Base-by-base conservation (phyloP, 495 filamentous ascomycete species). In the Xylona heveae region DNA sequence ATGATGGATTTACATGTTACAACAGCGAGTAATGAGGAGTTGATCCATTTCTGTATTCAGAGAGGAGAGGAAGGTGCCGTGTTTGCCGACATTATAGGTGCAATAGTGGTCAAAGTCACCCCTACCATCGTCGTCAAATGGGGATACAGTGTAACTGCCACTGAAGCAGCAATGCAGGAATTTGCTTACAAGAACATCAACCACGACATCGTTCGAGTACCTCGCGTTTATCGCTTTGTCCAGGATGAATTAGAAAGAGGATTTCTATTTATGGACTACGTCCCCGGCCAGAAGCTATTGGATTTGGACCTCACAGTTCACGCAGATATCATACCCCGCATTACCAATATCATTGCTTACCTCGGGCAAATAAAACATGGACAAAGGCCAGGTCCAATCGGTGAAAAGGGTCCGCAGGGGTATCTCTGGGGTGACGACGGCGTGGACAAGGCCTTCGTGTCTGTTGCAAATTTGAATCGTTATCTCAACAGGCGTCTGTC, bases 401-500 rank as follows among this genome's bases (percentile, higher is more conserved):
- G 22, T n/a, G 15, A 26, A n/a, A 12, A 23, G 10, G 30, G 26
- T 21, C 37, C 25, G 7, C 24, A 24, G 14, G 37, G 37, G 21
- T 39, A 39, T 33, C 30, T 39, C 22, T 39, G 31, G 31, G 37
- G 31, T n/a, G 37, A 39, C 15, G 31, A 39, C 31, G 31, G 31
- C 13, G 30, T 28, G 31, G n/a, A n/a, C n/a, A n/a, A n/a, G n/a
- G n/a, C n/a, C 3, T 41, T 41, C 15, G 22, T 28, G 22, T 41
- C 30, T 25, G 9, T 38, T 18, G 39, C 26, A 9, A 14, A 38
- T 28, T 34, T 41, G 35, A 41, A 38, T 41, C 17, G 14, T 19
- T 41, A 41, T 29, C 31, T 41, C 24, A 41, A 41, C 24, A 41
- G 36, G 32, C 35, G 35, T 31, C 39, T 41, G 6, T 32, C 31